A percentile compares a stretch with the other conserved stretches of the same genome.
Evolutionary conservation across 768 basidiomycete species (phyloP).

Genomic region (Boletus vinaceobasis): DNA sequence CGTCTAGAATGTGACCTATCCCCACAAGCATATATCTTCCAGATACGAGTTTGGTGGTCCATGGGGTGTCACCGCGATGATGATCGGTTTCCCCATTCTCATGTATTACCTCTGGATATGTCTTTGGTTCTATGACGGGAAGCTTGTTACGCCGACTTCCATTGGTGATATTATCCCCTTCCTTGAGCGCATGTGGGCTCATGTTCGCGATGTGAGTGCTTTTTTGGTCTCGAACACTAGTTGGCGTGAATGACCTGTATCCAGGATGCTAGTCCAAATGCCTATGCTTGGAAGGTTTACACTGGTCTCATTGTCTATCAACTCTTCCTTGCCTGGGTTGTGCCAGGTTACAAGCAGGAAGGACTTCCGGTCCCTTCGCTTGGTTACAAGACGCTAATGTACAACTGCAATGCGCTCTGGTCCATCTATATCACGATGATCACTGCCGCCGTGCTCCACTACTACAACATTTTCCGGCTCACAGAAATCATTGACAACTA

Average conservation of each 20-base stretch:
- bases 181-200: constrained; percentile 78
- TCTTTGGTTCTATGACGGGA: constrained; percentile 92
- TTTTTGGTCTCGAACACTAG: background rate
- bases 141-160: constrained; percentile 65
- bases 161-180: constrained; percentile 74
- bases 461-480: constrained; percentile 79
- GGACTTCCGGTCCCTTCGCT: constrained; percentile 96
- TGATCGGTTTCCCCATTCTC: constrained; percentile 87
- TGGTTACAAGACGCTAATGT: constrained; percentile 87
- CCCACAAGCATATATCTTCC: constrained; percentile 6
- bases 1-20: background rate
- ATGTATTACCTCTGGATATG: constrained; percentile 99
- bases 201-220: constrained; percentile 66
- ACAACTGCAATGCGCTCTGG: constrained; percentile 93
- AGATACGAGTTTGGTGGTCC: constrained; percentile 98
- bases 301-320: constrained; percentile 85
- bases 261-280: constrained; percentile 89
- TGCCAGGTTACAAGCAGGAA: constrained; percentile 92
- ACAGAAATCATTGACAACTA: constrained; percentile 96
- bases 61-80: constrained; percentile 86
- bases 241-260: background rate
- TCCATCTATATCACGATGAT: constrained; percentile 82
- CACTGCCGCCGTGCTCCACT: constrained; percentile 73
- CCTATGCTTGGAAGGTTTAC: constrained; percentile 89
- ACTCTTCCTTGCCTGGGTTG: constrained; percentile 82